Evolutionary conservation across 352 stramenopile genomes (phyloP).

Genomic region (Synura sp.): DNA sequence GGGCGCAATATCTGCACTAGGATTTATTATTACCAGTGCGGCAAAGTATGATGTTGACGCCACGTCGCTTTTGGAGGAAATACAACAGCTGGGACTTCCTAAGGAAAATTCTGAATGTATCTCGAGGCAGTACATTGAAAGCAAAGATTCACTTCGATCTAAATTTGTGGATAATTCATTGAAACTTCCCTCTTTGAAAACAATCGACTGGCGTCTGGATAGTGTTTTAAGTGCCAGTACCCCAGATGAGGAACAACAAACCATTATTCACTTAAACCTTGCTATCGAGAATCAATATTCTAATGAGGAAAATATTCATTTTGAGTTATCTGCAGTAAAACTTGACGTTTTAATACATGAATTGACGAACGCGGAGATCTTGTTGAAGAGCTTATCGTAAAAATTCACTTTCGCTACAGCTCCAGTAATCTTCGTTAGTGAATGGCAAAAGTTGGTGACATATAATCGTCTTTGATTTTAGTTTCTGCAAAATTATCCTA

Average conservation of each 20-base stretch:
- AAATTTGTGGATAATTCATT: background rate
- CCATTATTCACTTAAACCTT: background rate
- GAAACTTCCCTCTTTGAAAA: background rate
- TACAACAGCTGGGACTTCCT: conserved; percentile 47
- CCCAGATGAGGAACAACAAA: background rate
- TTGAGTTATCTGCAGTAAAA: background rate
- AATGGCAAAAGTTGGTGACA: too few relatives aligned
- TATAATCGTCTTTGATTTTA: too few relatives aligned
- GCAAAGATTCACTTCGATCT: conserved; percentile 10
- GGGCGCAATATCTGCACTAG: conserved; percentile 42
- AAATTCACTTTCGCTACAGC: too few relatives aligned
- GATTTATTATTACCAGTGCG: conserved; percentile 44
- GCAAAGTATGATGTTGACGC: conserved; percentile 43
- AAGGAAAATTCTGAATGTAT: conserved; percentile 46
- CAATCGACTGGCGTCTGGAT: background rate
- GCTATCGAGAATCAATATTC: background rate
- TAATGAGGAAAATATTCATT: background rate
- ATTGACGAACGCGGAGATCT: background rate
- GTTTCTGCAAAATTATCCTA: too few relatives aligned
- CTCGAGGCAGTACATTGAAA: conserved; percentile 21
- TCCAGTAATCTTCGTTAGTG: too few relatives aligned
- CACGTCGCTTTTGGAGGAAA: conserved; percentile 28
- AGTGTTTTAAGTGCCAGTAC: background rate
- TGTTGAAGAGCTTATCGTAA: too few relatives aligned
- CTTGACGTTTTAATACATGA: conserved; percentile 21